Evolutionary conservation across 2,329 filamentous ascomycete genomes (phyloP).

Genomic region (Exophiala spinifera): DNA sequence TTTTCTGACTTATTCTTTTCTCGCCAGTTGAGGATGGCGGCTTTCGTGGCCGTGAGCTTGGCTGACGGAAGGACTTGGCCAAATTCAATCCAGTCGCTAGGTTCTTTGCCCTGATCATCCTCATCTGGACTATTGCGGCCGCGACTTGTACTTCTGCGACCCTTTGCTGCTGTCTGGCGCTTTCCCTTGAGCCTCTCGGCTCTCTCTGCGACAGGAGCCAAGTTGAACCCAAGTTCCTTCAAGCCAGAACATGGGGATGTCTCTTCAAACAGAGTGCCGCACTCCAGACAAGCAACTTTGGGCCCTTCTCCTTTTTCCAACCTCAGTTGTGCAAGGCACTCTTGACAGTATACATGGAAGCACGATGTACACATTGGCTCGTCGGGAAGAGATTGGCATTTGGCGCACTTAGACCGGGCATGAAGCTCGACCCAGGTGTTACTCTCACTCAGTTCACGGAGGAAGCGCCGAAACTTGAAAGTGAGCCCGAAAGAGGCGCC

Average conservation of each 20-base stretch:
- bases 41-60: conserved; percentile 37
- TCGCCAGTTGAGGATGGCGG: conserved; percentile 37
- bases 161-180: not conserved
- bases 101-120: conserved; percentile 10
- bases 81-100: conserved; percentile 25
- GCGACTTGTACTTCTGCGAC: not conserved
- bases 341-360: conserved; percentile 54
- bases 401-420: conserved; percentile 16
- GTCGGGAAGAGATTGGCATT: conserved; percentile 43
- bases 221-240: conserved; percentile 18
- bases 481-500: conserved; percentile 6
- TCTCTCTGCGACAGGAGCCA: conserved; percentile 1
- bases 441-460: conserved; percentile 11
- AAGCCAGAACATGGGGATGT: conserved; percentile 17
- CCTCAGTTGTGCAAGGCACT: conserved; percentile 43
- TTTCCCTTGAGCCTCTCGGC: conserved; percentile 8
- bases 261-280: conserved; percentile 20
- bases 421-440: conserved; percentile 29
- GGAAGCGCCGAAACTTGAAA: conserved; percentile 25
- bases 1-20: conserved; percentile 49
- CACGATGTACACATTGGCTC: conserved; percentile 50
- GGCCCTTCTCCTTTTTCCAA: conserved; percentile 19
- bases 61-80: conserved; percentile 32
- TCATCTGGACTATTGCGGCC: not conserved
- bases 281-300: conserved; percentile 23